phyloP scores from a whole-genome alignment of 2,329 filamentous ascomycete genomes.

The Xylaria sp. region DNA sequence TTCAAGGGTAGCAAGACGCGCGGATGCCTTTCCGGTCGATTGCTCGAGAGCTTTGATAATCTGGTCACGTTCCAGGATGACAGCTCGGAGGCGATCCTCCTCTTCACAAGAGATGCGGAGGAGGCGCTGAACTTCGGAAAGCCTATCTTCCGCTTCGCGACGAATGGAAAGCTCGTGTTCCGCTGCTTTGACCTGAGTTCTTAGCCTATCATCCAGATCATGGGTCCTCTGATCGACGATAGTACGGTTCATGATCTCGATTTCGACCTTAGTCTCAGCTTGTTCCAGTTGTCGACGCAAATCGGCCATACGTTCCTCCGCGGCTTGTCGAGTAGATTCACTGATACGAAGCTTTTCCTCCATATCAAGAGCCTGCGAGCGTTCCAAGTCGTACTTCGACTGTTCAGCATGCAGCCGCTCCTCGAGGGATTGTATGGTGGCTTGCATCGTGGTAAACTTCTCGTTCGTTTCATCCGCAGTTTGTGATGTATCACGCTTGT shows the following conservation, averaged over 20 bases:
- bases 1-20: slow-evolving; percentile 62
- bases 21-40: slow-evolving; percentile 47
- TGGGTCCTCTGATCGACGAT: slow-evolving; percentile 56
- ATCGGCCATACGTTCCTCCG: slow-evolving; percentile 50
- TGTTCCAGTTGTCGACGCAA: slow-evolving; percentile 50
- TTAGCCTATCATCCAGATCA: slow-evolving; percentile 65
- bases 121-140: slow-evolving; percentile 66
- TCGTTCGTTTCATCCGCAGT: slow-evolving; percentile 43
- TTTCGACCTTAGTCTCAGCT: slow-evolving; percentile 54
- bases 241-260: slow-evolving; percentile 57
- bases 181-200: slow-evolving; percentile 55
- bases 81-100: slow-evolving; percentile 60
- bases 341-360: slow-evolving; percentile 51
- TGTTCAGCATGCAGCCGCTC: slow-evolving; percentile 28
- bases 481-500: slow-evolving; percentile 49
- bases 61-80: slow-evolving; percentile 64
- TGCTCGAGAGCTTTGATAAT: slow-evolving; percentile 58
- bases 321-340: slow-evolving; percentile 44
- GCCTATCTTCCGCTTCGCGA: slow-evolving; percentile 64
- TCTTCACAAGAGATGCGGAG: slow-evolving; percentile 67
- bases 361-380: slow-evolving; percentile 50
- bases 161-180: slow-evolving; percentile 60
- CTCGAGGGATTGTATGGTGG: slow-evolving; percentile 43
- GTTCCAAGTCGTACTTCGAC: slow-evolving; percentile 23
- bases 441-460: slow-evolving; percentile 53